Evolutionary conservation across 306 rosid genomes (phyloP).

Genomic region (Pyrus betulifolia): DNA sequence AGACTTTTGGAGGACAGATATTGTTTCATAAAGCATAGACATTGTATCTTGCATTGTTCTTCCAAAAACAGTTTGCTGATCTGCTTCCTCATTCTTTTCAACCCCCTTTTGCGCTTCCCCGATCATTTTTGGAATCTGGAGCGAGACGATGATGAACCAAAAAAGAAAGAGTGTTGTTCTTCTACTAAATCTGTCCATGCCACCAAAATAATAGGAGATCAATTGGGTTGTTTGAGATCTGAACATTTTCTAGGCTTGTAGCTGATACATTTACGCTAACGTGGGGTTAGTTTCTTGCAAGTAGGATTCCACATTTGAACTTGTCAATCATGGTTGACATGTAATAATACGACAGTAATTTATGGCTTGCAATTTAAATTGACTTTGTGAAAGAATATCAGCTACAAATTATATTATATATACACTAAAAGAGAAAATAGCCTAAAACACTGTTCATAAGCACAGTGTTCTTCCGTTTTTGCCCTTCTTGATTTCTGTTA

Average conservation of each 20-base stretch:
- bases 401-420: not conserved
- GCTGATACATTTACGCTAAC: not conserved
- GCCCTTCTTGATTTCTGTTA: too few species aligned
- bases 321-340: conserved; percentile 25
- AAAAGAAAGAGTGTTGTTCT: conserved; percentile 25
- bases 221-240: conserved; percentile 17
- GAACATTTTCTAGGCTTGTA: not conserved
- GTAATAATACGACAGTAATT: not conserved
- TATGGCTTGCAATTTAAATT: not conserved
- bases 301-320: conserved; percentile 39
- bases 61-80: conserved; percentile 18
- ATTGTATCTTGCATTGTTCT: conserved; percentile 30
- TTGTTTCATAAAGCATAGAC: conserved; percentile 27
- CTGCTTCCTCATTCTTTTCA: conserved; percentile 18
- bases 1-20: conserved; percentile 38
- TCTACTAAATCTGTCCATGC: conserved; percentile 43
- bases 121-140: conserved; percentile 29
- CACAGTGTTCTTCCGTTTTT: too few species aligned
- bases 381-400: not conserved
- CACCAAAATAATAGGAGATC: not conserved
- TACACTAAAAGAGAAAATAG: too few species aligned
- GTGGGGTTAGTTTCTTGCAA: conserved; percentile 37
- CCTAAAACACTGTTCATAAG: too few species aligned
- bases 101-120: conserved; percentile 30
- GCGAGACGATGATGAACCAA: conserved; percentile 20